Evolutionary conservation across 257 asterid species (phyloP).

Genomic region (Gynochthodes officinalis): DNA sequence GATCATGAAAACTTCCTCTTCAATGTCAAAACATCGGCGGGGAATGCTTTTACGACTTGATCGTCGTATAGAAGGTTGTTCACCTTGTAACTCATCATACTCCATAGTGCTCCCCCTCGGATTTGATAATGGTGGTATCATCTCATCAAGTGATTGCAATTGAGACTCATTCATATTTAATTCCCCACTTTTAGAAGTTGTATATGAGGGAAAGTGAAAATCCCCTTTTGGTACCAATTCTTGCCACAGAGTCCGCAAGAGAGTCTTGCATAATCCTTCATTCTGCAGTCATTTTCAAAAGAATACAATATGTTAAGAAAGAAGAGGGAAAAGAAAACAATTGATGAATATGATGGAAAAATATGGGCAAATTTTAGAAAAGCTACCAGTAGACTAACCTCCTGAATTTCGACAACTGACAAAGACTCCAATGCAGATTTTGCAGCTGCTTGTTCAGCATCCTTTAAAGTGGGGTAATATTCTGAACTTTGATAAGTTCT

Average conservation of each 20-base stretch:
- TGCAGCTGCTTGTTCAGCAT: constrained; percentile 78
- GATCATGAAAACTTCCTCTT: too few species aligned
- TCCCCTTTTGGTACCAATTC: constrained; percentile 55
- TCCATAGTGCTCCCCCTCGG: too few species aligned
- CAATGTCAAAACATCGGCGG: too few species aligned
- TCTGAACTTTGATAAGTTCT: constrained; percentile 40
- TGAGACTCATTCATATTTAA: constrained; percentile 46
- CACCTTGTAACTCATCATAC: too few species aligned
- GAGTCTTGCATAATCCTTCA: constrained; percentile 50
- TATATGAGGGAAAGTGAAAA: constrained; percentile 45
- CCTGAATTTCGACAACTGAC: constrained; percentile 39
- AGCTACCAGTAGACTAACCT: constrained; percentile 47
- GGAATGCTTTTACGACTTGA: too few species aligned
- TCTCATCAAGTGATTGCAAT: too few species aligned
- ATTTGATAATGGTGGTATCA: too few species aligned
- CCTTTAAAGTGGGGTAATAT: constrained; percentile 57
- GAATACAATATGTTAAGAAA: neutral
- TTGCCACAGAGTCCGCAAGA: constrained; percentile 63
- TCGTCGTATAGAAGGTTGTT: too few species aligned
- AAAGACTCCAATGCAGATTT: constrained; percentile 62
- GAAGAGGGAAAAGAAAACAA: neutral
- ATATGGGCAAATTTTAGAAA: neutral
- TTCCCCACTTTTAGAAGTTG: constrained; percentile 38
- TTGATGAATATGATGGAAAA: neutral
- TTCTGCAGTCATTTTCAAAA: constrained; percentile 37